Percentiles rank a stretch among this genome's conserved stretches.
phyloP scores from a whole-genome alignment of 2,329 filamentous ascomycete genomes.

The Ascochyta clinopodiicola region DNA sequence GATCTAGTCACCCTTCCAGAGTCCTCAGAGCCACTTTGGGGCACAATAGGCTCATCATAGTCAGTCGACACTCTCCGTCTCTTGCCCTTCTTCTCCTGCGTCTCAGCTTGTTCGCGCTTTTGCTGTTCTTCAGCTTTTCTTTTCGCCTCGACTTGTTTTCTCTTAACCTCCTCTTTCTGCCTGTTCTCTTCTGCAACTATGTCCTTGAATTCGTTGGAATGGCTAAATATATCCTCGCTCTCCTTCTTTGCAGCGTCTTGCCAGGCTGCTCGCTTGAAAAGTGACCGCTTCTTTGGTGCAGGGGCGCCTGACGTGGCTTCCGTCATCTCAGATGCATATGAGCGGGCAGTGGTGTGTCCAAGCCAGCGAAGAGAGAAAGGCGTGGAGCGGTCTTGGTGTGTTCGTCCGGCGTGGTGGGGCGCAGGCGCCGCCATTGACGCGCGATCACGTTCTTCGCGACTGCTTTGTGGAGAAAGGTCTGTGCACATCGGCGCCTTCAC shows the following conservation, averaged over 20 bases:
- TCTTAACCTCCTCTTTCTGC: slow-evolving; percentile 37
- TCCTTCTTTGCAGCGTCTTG: slow-evolving; percentile 50
- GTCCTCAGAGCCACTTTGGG: slow-evolving; percentile 18
- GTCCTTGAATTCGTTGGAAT: slow-evolving; percentile 49
- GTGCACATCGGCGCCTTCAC: slow-evolving; percentile 25
- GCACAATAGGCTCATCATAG: slow-evolving; percentile 13
- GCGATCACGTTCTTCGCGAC: slow-evolving; percentile 42
- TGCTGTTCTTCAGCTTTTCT: slow-evolving; percentile 35
- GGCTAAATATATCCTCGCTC: slow-evolving; percentile 51
- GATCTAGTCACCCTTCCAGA: slow-evolving; percentile 12
- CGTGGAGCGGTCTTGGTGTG: background rate
- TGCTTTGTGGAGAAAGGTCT: slow-evolving; percentile 19
- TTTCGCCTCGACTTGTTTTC: slow-evolving; percentile 27
- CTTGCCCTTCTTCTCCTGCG: slow-evolving; percentile 19
- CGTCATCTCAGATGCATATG: slow-evolving; percentile 34
- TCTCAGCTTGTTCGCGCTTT: slow-evolving; percentile 32
- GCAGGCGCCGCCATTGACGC: slow-evolving; percentile 30
- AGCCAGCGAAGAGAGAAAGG: background rate
- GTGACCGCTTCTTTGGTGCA: slow-evolving; percentile 53
- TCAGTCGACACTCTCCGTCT: slow-evolving; percentile 32
- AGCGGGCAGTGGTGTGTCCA: background rate
- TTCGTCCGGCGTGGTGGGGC: slow-evolving; percentile 9
- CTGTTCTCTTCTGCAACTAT: slow-evolving; percentile 49
- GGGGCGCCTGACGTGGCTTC: slow-evolving; percentile 27
- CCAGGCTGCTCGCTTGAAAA: slow-evolving; percentile 64